Evolutionary conservation across 2,329 filamentous ascomycete genomes (phyloP), one percentile per base, ranked within the genome.

Genomic region (Fusarium fujikuroi): DNA sequence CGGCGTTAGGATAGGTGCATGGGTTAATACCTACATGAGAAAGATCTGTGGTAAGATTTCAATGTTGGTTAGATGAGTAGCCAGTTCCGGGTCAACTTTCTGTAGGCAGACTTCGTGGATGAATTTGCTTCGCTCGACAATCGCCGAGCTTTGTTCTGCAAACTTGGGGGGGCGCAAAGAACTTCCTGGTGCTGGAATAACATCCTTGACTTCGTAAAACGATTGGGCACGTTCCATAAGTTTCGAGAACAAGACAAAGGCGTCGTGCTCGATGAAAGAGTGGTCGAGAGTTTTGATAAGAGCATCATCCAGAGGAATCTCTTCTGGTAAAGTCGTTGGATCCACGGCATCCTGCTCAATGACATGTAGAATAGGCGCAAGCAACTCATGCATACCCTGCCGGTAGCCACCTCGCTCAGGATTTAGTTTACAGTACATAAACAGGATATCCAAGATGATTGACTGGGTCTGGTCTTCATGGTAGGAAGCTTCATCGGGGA

Each of bases 321-420:
- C 79, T 34, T 78, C 65, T 3, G 79, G 78, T 47, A 82, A 78
- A 7, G 81, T 79, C 6, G 79, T 76, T 7, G 82, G 80, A 60
- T 93, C 87, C 57, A 97, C 85, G 11, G 95, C 92, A 83, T 99
- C 96, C 75, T 92, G 87, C 75, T 95, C 91, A 10, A 98, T 85
- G 4, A 94, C 93, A 87, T 94, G 94, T 11, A 98, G 85, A 42
- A 99, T 91, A 0, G 96, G 95, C 1, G 96, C 96, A 19, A 98
- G 86, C 47, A 99, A 86, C 83, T 99, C 96, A 80, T 99, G 96
- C 95, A 99, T 99, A 16, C 96, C 96, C 84, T 99, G 96, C n/a
- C 96, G 91, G 80, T 99, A 99, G 23, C 90, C 95, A 21, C 94
- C 94, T 60, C 94, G 88, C 75, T 92, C 91, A 4, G 94, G 94